Evolutionary conservation across 257 asterid genomes (phyloP).

Genomic region (Scutellaria galericulata): DNA sequence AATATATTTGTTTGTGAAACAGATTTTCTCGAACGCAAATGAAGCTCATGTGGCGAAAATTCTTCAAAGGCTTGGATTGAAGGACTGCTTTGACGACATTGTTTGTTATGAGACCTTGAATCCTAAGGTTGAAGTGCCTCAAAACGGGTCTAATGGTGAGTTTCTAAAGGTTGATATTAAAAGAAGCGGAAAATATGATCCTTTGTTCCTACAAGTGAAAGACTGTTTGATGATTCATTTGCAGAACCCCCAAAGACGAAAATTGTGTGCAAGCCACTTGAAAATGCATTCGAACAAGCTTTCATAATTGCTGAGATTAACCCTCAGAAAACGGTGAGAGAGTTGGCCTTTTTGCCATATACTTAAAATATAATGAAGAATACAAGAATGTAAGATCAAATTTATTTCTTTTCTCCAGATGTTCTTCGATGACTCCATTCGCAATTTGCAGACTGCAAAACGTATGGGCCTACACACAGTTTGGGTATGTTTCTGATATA

Average conservation of each 20-base stretch:
- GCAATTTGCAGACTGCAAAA: conserved; percentile 82
- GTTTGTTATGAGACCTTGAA: conserved; percentile 80
- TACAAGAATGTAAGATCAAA: not conserved
- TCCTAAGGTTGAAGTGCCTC: conserved; percentile 46
- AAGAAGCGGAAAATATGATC: too few species aligned
- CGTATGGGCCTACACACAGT: conserved; percentile 66
- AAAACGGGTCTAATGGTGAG: conserved; percentile 51
- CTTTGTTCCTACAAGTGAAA: conserved; percentile 8
- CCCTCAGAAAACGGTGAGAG: conserved; percentile 75
- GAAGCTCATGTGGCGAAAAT: conserved; percentile 87
- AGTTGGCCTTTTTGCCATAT: not conserved
- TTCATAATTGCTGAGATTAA: conserved; percentile 65
- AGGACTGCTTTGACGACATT: conserved; percentile 82
- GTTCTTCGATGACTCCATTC: conserved; percentile 87
- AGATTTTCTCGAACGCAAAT: conserved; percentile 92
- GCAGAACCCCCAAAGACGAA: conserved; percentile 52
- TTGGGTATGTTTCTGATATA: conserved; percentile 58
- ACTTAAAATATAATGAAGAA: too few species aligned
- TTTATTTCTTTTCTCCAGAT: conserved; percentile 48
- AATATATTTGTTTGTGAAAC: conserved; percentile 28
- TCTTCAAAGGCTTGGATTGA: conserved; percentile 76
- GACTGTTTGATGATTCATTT: conserved; percentile 27
- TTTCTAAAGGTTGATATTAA: conserved; percentile 10
- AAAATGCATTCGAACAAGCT: conserved; percentile 67
- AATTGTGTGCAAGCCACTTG: conserved; percentile 79